Evolutionary conservation across 116 monocot genomes (phyloP), one percentile per base, ranked within the genome.

Genomic region (Phalaenopsis hybrid): DNA sequence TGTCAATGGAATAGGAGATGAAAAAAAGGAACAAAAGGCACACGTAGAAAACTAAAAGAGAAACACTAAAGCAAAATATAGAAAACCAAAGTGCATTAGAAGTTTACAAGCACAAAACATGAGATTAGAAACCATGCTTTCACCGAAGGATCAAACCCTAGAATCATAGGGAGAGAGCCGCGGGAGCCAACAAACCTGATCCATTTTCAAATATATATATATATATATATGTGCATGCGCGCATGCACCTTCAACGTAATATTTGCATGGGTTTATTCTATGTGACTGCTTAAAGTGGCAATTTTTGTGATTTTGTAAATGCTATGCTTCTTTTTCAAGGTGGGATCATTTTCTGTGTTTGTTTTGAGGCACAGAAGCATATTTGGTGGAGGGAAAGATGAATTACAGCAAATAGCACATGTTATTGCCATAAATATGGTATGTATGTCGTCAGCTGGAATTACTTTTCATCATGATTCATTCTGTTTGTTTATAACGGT

Each of bases 391-490:
- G 92, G 86, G 58, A 90, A 90, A 78, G 63, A 85, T 34, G 85
- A 90, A 76, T 72, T 92, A 20, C 79, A 85, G 75, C 83, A 89
- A 82, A 89, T 96, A 76, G 88, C 79, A 51, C 87, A 81, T 69
- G 89, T 93, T 21, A 86, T 96, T 76, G 86, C 85, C 65, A 21
- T 96, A 45, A 96, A 96, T 82, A 90, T 92, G 93, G 96, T 93
- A 85, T 50, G 41, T 67, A 31, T 34, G 41, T 16, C 50, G 52
- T 83, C 25, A 50, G 4, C 70, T 33, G 45, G 7, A 41, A 55
- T 33, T 51, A 6, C 7, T n/a, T 80, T 34, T 21, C 21, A 10
- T 69, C 17, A 18, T 82, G 12, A 46, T 75, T 75, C 44, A 20
- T 75, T n/a, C 0, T 44, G 12, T 79, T 52, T 51, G 41, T 16